Conservation (phyloP, 306 rosid genomes). For the Vigna angularis region DNA sequence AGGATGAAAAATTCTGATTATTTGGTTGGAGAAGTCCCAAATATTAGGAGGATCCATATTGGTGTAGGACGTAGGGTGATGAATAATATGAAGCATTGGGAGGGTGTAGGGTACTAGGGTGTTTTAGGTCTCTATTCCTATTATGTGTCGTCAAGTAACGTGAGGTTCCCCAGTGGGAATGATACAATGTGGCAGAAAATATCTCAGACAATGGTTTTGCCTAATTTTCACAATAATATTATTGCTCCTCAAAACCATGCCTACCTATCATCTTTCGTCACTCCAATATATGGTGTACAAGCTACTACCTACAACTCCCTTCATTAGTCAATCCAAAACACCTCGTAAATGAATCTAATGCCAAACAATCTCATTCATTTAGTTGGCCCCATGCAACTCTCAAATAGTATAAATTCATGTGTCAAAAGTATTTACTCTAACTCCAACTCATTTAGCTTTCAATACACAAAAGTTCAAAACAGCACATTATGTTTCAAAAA, state of each 20-base stretch:
- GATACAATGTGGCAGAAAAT: conserved; percentile 48
- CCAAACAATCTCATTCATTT: conserved; percentile 44
- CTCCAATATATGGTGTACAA: conserved; percentile 29
- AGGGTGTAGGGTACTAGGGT: no score
- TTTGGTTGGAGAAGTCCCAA: no score
- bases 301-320: conserved; percentile 38
- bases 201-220: conserved; percentile 50
- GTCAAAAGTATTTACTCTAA: no score
- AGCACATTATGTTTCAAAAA: no score
- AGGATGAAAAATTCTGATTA: no score
- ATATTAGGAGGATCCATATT: no score
- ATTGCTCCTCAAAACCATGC: conserved; percentile 5
- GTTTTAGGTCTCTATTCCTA: conserved; percentile 36
- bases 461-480: no score
- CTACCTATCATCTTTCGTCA: conserved; percentile 40
- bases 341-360: conserved; percentile 51
- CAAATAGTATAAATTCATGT: background rate
- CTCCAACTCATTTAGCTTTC: no score
- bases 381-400: conserved; percentile 35
- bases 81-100: no score
- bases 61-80: no score
- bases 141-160: conserved; percentile 36
- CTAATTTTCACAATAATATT: conserved; percentile 44
- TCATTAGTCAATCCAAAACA: conserved; percentile 58
- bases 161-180: conserved; percentile 47